Evolutionary conservation across 1,284 basidiomycete genomes (phyloP), one percentile per base, ranked within the genome.

Genomic region (Tylopilus orsonianus): DNA sequence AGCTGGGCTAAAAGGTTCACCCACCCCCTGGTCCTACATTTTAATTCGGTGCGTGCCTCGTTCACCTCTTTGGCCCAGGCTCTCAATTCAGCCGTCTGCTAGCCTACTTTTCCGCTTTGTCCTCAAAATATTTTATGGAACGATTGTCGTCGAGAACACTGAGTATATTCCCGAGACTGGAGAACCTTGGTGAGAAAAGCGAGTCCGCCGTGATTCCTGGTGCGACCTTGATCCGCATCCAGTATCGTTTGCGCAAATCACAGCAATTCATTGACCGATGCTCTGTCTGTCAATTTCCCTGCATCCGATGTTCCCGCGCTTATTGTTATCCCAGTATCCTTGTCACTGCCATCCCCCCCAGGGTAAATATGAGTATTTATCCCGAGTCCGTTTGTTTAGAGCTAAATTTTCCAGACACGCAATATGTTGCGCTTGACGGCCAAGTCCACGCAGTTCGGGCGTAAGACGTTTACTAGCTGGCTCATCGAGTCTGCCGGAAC

Each of bases 401-500:
- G 35, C 19, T 8, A 35, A 18, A 14, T 39, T 4, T 39, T 33
- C 33, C 43, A 66, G 67, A 80, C 74, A 53, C 83, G 90, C n/a
- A 83, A 84, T 54, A 81, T 91, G 72, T 68, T 93, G 3, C 80
- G 90, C 8, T 69, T 93, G 43, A 93, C 90, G 0, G 90, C 90
- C 10, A 93, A 93, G 62, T 79, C 87, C 23, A 90, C 90, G 1
- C 85, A 88, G 58, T 93, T 93, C 57, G 87, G 90, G 5, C 83
- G 76, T 44, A 75, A 66, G 52, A 93, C 89, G 3, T 90, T 93
- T 65, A 90, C 87, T 3, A 90, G 86, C 55, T 92, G 91, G 90
- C 75, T 93, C 16, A 90, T 93, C 45, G 90, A 93, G 62, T 84
- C 83, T 22, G 87, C 87, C 3, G 90, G 90, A 13, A 90, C 91